Evolutionary conservation across 2,329 filamentous ascomycete genomes (phyloP), one percentile per base, ranked within the genome.

Genomic region (Fusarium sp.): DNA sequence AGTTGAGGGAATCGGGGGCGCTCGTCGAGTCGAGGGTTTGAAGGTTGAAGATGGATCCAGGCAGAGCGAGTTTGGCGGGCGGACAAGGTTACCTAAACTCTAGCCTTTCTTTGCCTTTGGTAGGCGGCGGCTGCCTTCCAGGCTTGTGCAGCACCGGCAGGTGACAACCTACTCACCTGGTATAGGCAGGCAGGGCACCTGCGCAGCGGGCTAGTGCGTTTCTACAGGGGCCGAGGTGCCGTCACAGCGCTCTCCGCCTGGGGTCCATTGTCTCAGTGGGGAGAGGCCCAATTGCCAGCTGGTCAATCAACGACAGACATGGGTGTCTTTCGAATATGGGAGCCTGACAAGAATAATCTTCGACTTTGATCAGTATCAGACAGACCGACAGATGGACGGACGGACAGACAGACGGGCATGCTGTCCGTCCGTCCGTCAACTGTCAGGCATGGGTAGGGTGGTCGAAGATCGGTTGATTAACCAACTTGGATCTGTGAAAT

Each of bases 21-120:
- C 35, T 41, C 35, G 45, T 66, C 41, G 70, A 63, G 62, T 66
- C 41, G 70, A 63, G 62, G 70, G 65, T 76, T 75, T 70, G 69
- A 74, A 70, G 72, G 66, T 72, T 66, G 64, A 68, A 69, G 72
- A 75, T 73, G 62, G 62, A 74, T 61, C 23, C 48, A 54, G 30
- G 64, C 48, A 59, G 62, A 63, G 59, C 57, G 62, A 54, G 57
- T 70, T 72, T 64, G 71, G 74, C 61, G 61, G 70, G 67, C 62
- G 71, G 66, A 73, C 48, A 52, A 52, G 48, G 48, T 52, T 27
- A 52, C 43, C 43, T 48, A 48, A 48, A 25, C 39, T 41, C 18
- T 18, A 43, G 39, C 30, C 30, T 32, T 32, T 30, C 27, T 30
- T 32, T 32, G 9, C 39, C 39, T 43, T 20, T 37, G 35, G 35